Evolutionary conservation across 768 basidiomycete genomes (phyloP).

Genomic region (Mycena crocata): DNA sequence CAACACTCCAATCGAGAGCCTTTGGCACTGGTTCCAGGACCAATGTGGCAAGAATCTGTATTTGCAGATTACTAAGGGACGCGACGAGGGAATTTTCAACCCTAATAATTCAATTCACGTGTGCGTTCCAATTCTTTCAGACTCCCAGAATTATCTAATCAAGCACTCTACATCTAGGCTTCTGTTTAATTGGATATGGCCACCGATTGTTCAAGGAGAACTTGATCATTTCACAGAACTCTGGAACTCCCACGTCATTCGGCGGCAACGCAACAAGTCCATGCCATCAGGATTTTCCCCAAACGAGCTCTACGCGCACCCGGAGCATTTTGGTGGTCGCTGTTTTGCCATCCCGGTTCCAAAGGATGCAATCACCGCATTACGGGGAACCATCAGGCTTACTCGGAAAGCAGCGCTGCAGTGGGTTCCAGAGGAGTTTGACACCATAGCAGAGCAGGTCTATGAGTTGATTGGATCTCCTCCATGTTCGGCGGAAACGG

Average conservation of each 20-base stretch:
- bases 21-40: slow-evolving; percentile 42
- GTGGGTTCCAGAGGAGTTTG: slow-evolving; percentile 1
- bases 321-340: slow-evolving; percentile 7
- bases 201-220: slow-evolving; percentile 38
- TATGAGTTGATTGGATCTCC: not conserved
- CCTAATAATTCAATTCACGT: slow-evolving; percentile 33
- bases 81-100: slow-evolving; percentile 27
- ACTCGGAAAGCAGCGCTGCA: not conserved
- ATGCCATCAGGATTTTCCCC: slow-evolving; percentile 42
- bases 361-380: not conserved
- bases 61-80: slow-evolving; percentile 30
- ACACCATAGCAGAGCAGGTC: not conserved
- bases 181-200: slow-evolving; percentile 44
- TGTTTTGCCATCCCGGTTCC: slow-evolving; percentile 5
- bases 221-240: slow-evolving; percentile 40
- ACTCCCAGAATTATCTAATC: slow-evolving; percentile 2
- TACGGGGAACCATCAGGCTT: not conserved
- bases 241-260: slow-evolving; percentile 43
- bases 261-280: slow-evolving; percentile 34
- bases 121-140: slow-evolving; percentile 22
- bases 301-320: slow-evolving; percentile 12
- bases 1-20: slow-evolving; percentile 42
- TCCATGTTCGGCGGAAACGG: not conserved
- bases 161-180: not conserved
- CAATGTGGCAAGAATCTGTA: slow-evolving; percentile 35